Base-by-base conservation (phyloP, 345 rosid genomes). In the rapeseed (Brassica napus) region DNA sequence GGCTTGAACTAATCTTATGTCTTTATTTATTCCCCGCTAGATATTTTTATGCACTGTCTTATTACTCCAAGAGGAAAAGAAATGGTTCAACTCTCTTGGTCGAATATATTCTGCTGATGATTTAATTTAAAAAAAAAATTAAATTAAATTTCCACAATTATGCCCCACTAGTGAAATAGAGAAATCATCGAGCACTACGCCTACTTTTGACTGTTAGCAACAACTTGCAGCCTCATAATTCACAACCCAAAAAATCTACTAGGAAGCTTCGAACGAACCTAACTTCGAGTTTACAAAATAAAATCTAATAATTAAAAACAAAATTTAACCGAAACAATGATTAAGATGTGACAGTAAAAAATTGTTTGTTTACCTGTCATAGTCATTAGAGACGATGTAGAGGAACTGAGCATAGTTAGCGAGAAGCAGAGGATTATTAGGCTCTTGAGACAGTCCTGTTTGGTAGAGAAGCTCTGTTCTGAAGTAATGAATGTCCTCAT, bases 351-450 rank as follows among this genome's bases (percentile, higher is more conserved):
- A 2, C 12, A 42, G 34, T 37, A 34, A 69, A 69, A 16, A 69
- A 30, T 8, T 1, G 70, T 69, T 65, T 10, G 59, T 26, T 24
- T 90, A 95, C 99, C 98, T 91, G 87, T 89, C 93, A 32, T 86
- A 73, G 63, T 93, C 94, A 52, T 81, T 92, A n/a, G 87, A 85
- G 28, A 95, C 93, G 68, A 87, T 81, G 91, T 76, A 86, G 76
- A 95, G 94, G 85, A 93, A 95, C 70, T 95, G 94, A 14, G 99
- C 99, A 26, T 87, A 95, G 77, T 95, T 95, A 62, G 92, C 87
- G 1, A 95, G 92, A 0, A 95, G 87, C 3, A 95, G 89, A 73
- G 96, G 44, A 77, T 90, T 88, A 15, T 81, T 77, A 60, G 97
- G 93, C 58, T 95, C 97, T 26, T 85, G 87, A 34, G 84, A 73